Evolutionary conservation across 1,284 basidiomycete species (phyloP).

Genomic region (Pascua sp.): DNA sequence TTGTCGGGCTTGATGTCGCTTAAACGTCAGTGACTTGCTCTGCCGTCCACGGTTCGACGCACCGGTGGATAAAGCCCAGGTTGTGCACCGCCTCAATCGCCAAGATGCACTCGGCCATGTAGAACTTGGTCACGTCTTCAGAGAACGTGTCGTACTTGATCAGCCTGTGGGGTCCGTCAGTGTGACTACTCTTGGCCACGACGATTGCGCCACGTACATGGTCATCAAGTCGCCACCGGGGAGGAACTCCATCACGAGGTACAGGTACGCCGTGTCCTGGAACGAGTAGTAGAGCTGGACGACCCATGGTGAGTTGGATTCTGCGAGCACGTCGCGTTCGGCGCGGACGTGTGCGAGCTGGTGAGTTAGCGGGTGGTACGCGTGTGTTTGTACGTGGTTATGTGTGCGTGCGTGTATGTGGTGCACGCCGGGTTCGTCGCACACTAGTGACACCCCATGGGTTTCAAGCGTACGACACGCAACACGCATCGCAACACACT

Average conservation of each 20-base stretch:
- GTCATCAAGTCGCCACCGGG: constrained; percentile 96
- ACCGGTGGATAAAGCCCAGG: constrained; percentile 98
- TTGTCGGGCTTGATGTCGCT: constrained; percentile 98
- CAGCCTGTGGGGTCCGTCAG: constrained; percentile 62
- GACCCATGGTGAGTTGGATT: constrained; percentile 97
- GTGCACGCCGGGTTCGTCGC: no score
- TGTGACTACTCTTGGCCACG: background rate
- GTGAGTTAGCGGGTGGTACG: no score
- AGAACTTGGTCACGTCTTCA: constrained; percentile 97
- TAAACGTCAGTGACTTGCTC: constrained; percentile 4
- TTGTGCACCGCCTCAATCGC: constrained; percentile 98
- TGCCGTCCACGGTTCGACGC: constrained; percentile 27
- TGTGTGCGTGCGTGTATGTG: background rate
- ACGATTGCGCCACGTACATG: constrained; percentile 35
- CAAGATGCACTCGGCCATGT: constrained; percentile 97
- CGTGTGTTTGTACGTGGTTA: background rate
- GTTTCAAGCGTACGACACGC: no score
- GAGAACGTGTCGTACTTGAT: constrained; percentile 99
- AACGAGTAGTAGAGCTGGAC: constrained; percentile 99
- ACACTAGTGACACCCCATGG: constrained; percentile 2
- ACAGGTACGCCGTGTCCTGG: constrained; percentile 92
- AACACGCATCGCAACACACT: constrained; percentile 50
- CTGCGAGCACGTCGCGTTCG: constrained; percentile 95
- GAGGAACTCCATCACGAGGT: constrained; percentile 98
- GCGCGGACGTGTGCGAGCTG: constrained; percentile 96